A percentile compares a stretch with the other conserved stretches of the same genome.
phyloP scores from a whole-genome alignment of 768 basidiomycete species.

The Russula sp. region DNA sequence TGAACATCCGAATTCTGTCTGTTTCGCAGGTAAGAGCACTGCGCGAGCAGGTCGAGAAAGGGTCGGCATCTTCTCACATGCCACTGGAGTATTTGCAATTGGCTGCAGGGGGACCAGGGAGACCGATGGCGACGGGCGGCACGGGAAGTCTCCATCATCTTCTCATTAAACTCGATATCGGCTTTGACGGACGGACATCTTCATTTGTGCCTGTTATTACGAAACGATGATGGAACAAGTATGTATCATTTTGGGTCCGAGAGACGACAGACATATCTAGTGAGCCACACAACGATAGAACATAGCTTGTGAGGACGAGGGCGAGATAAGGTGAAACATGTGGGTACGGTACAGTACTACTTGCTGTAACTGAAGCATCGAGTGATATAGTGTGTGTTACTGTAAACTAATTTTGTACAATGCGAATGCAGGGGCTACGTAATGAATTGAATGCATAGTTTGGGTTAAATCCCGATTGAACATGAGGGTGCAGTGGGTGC shows the following conservation, averaged over 20 bases:
- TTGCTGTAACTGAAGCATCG: constrained; percentile 28
- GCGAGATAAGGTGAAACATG: constrained; percentile 4
- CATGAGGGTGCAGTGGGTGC: constrained; percentile 1
- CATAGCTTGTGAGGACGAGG: constrained; percentile 9
- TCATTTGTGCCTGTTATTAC: background rate
- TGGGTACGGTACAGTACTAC: constrained; percentile 9
- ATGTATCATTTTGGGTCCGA: background rate
- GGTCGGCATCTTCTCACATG: constrained; percentile 25
- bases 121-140: constrained; percentile 24
- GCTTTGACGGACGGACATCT: constrained; percentile 16
- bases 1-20: constrained; percentile 18
- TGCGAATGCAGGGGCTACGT: constrained; percentile 17
- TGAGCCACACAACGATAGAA: constrained; percentile 21
- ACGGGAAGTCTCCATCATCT: constrained; percentile 28
- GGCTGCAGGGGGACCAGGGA: constrained; percentile 17
- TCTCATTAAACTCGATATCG: constrained; percentile 28
- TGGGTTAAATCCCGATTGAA: constrained; percentile 23
- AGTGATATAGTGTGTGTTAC: constrained; percentile 11
- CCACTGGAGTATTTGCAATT: constrained; percentile 28
- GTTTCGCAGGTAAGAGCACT: constrained; percentile 51
- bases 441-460: constrained; percentile 26
- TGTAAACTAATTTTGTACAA: constrained; percentile 29
- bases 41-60: constrained; percentile 56
- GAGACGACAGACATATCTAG: constrained; percentile 27
- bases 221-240: constrained; percentile 2